Base-by-base conservation (phyloP, 2,329 filamentous ascomycete species). In the Endoconidiophora polonica region DNA sequence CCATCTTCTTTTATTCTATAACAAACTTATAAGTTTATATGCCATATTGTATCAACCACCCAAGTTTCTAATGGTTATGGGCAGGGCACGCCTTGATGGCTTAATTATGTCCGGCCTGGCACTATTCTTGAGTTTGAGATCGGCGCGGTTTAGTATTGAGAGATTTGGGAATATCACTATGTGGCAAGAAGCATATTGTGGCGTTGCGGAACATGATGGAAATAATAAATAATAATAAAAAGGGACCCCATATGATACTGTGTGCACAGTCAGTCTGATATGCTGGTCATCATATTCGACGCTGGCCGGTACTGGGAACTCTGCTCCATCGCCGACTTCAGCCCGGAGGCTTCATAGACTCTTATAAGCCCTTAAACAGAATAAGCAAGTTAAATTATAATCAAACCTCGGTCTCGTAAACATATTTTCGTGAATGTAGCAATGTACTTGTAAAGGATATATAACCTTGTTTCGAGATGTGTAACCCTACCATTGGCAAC, bases 221-320 rank as follows among this genome's bases (percentile, higher is more conserved):
- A 9, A 18, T 20, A 16, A 23, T 6, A 18, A n/a, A 44, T 43
- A 43, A 18, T 14, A 12, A 2, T 3, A n/a, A 22, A 16, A 20
- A 22, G 40, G 20, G 20, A 43, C 22, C 20, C 24, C 24, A 12
- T 23, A 12, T 9, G 23, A 33, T 37, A 16, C 39, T 38, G 37
- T 37, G 26, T 18, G 39, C 14, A 7, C 12, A 12, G 10, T 7
- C 33, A 42, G 12, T 7, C n/a, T 42, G n/a, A 41, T 38, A 44
- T 44, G 29, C 26, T 50, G 29, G 48, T 18, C 39, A 40, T 45
- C 43, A 41, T 50, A 42, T 41, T 3, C 22, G 12, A 52, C 65
- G 69, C 62, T 67, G 65, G 62, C 65, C 60, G 56, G 53, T 50
- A 54, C 54, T 49, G 16, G 6, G 18, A 16, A 41, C 20, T 20